Percentiles rank a stretch among this genome's conserved stretches.
phyloP scores from a whole-genome alignment of 1,139 yeast genomes.

The Suzukiozyma palmioleophila region DNA sequence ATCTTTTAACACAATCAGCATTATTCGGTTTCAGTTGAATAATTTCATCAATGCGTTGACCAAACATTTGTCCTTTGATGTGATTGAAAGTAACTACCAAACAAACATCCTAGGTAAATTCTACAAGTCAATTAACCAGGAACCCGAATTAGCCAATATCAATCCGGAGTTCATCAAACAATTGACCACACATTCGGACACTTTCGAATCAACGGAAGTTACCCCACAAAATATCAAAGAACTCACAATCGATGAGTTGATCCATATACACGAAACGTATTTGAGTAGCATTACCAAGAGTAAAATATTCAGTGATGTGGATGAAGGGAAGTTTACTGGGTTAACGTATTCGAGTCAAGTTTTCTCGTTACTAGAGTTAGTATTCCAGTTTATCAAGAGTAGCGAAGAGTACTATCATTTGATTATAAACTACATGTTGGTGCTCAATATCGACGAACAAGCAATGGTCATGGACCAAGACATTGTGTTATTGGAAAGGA shows the following conservation, averaged over 20 bases:
- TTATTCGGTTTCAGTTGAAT: constrained; percentile 44
- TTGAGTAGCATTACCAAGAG: constrained; percentile 33
- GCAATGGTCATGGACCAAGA: constrained; percentile 13
- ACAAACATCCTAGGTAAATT: constrained; percentile 16
- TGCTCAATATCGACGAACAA: constrained; percentile 16
- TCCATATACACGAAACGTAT: constrained; percentile 37
- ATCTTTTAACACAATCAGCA: constrained; percentile 34
- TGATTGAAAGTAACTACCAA: constrained; percentile 43
- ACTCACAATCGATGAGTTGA: constrained; percentile 47
- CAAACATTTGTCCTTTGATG: constrained; percentile 42
- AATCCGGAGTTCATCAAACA: constrained; percentile 9
- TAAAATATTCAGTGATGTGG: constrained; percentile 32
- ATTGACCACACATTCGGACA: constrained; percentile 5
- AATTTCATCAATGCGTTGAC: constrained; percentile 42
- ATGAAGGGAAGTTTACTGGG: constrained; percentile 37
- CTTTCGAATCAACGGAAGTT: constrained; percentile 10
- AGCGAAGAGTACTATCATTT: constrained; percentile 40
- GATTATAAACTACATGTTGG: constrained; percentile 25
- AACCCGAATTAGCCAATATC: constrained; percentile 9
- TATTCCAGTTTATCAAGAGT: constrained; percentile 41
- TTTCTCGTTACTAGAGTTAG: constrained; percentile 36
- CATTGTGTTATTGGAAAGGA: constrained; percentile 14
- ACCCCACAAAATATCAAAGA: constrained; percentile 17
- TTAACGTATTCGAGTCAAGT: constrained; percentile 42
- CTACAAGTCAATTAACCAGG: constrained; percentile 14